phyloP scores from a whole-genome alignment of 805 yeast species.

The Saccharomycopsis fodiens region DNA sequence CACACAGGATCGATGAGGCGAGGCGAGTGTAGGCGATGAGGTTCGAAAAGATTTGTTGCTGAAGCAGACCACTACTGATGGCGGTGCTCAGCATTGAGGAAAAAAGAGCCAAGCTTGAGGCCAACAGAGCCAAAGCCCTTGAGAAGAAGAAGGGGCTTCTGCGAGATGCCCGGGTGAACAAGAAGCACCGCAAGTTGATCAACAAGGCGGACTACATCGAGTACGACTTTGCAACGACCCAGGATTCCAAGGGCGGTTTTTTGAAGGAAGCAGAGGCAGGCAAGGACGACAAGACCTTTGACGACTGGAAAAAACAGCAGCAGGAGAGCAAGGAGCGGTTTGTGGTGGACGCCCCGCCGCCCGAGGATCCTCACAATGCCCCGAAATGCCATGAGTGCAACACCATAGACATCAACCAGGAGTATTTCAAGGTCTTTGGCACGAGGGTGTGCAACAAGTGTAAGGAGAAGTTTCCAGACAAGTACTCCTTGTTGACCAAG shows the following conservation, averaged over 20 bases:
- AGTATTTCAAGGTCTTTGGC: slow-evolving; percentile 59
- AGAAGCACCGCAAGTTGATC: slow-evolving; percentile 39
- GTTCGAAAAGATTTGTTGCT: too few species aligned
- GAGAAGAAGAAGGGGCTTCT: slow-evolving; percentile 33
- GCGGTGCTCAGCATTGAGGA: too few species aligned
- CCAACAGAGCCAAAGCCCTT: slow-evolving; percentile 47
- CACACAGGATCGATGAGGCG: too few species aligned
- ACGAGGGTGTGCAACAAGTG: slow-evolving; percentile 78
- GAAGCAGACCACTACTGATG: too few species aligned
- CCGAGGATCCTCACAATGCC: slow-evolving; percentile 61
- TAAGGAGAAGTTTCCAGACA: slow-evolving; percentile 67
- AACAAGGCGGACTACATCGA: slow-evolving; percentile 65
- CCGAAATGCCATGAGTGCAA: slow-evolving; percentile 82
- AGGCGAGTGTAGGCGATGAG: too few species aligned
- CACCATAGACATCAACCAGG: slow-evolving; percentile 72
- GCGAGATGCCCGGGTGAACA: slow-evolving; percentile 20
- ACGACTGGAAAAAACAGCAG: slow-evolving; percentile 43
- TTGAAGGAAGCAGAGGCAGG: slow-evolving; percentile 34
- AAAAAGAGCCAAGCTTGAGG: slow-evolving; percentile 36
- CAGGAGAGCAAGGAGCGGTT: slow-evolving; percentile 28
- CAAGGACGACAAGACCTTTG: slow-evolving; percentile 33
- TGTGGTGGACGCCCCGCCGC: slow-evolving; percentile 57
- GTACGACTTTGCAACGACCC: slow-evolving; percentile 86
- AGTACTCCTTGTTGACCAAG: slow-evolving; percentile 84
- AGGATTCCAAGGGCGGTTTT: slow-evolving; percentile 83